Evolutionary conservation across 179 eudicot genomes (phyloP).

Genomic region (Sideroxylon spinosum): DNA sequence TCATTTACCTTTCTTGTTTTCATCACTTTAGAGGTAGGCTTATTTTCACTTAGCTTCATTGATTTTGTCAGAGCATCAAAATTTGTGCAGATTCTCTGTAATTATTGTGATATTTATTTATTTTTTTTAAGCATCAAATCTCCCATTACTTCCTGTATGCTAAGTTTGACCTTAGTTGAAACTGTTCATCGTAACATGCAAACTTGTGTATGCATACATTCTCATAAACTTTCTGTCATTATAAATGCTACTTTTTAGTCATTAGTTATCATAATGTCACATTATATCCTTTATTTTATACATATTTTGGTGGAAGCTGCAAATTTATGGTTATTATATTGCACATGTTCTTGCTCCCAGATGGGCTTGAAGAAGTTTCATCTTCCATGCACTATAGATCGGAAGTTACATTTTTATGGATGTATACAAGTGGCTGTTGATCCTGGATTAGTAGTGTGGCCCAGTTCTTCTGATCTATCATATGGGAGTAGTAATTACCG

Average conservation of each 20-base stretch:
- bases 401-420: not conserved
- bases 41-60: not conserved
- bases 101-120: not conserved
- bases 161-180: not conserved
- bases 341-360: not conserved
- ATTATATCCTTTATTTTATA: not conserved
- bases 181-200: not conserved
- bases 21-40: not conserved
- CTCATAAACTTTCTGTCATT: not conserved
- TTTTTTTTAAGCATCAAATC: not conserved
- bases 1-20: not conserved
- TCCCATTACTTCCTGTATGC: not conserved
- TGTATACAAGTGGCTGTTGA: not conserved
- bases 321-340: not conserved
- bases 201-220: not conserved
- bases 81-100: not conserved
- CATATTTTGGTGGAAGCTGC: not conserved
- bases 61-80: not conserved
- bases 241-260: not conserved
- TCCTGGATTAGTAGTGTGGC: not conserved
- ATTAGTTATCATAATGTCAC: not conserved
- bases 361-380: slow-evolving; percentile 3
- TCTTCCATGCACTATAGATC: not conserved
- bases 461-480: not conserved
- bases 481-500: slow-evolving; percentile 2